Evolutionary conservation across 2,329 filamentous ascomycete genomes (phyloP), one percentile per base, ranked within the genome.

Genomic region (Domatiomyces globalis): DNA sequence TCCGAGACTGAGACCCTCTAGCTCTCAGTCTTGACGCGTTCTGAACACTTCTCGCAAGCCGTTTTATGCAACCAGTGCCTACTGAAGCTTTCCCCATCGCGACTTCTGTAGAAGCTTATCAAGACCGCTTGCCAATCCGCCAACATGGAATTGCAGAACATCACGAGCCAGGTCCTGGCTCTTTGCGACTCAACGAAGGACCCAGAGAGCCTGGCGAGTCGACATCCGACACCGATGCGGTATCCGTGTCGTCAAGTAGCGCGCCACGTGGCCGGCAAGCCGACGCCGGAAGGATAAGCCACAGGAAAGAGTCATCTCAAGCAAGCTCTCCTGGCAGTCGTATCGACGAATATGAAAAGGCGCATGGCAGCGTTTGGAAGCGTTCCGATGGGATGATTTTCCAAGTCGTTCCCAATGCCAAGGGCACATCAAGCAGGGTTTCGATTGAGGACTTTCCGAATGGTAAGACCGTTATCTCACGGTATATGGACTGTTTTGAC

Each of bases 371-470:
- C 61, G 53, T 66, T 60, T 60, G 63, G 60, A 56, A 69, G 60
- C 57, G 43, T 42, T 55, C 67, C 22, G 67, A 71, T 53, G 71
- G 72, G 2, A 69, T 70, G 51, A 67, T 65, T 15, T 79, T 80
- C 56, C 74, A 74, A 60, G 71, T 79, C 18, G 67, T 76, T 52
- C 72, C 64, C 42, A 64, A 64, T 5, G 64, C 69, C 48, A 70
- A 66, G 53, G 66, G 69, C 10, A 67, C 65, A 39, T 67, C 71
- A 51, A 71, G 70, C 58, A 68, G 65, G 46, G 67, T 71, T 43
- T 72, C 76, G 25, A 69, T 83, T 43, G 69, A 73, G 42, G 70
- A 72, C 50, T 82, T 95, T 56, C 88, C 90, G 5, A 95, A 94
- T 72, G 89, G 89, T 94, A 71, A 42, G 63, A 56, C 10, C 46